Evolutionary conservation across 108 stramenopile genomes (phyloP), one percentile per base, ranked within the genome.

Genomic region (Nitzschia putrida): DNA sequence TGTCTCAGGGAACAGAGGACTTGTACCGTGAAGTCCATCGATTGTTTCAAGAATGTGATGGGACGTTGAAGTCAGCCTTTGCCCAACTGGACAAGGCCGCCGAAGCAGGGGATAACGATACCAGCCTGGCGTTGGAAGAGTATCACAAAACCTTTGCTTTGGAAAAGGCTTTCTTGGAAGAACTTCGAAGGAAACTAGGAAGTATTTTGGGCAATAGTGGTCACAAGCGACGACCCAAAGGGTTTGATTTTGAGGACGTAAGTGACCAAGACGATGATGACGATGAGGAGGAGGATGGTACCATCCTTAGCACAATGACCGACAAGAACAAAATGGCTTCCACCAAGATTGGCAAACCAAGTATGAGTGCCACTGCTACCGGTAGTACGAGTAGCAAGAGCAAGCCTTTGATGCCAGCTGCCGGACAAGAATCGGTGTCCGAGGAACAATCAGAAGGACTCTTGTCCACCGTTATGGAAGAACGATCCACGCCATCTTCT

Each of bases 111-210:
- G 23, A 55, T 21, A 5, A 21, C 2, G 38, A n/a, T 2, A 40
- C 37, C 26, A 39, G 9, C 9, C 1, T 59, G 11, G 58, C 58
- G 37, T 40, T 59, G 26, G 58, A 59, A 59, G 58, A 59, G n/a
- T 59, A 59, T 39, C 58, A 20, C 58, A 34, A 59, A 3, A 39
- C 58, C 2, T 59, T 59, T 40, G 26, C 38, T 9, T 18, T 59
- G 58, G 58, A 59, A 59, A 34, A 40, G 38, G 58, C 58, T 1
- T 59, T 59, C 38, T 38, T 59, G 58, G 58, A 59, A 40, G 58
- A 59, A 39, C 58, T 59, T 39, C 37, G 58, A 18, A 25, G 58
- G 16, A 59, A 59, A 7, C 20, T 34, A 1, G 13, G 14, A 59
- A 40, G 38, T n/a, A 59, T 59, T 23, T 5, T 59, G 2, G 26